A percentile compares a stretch with the other conserved stretches of the same genome.
Conservation (phyloP, 1,284 basidiomycete species). For the Macrocystidia cucumis region DNA sequence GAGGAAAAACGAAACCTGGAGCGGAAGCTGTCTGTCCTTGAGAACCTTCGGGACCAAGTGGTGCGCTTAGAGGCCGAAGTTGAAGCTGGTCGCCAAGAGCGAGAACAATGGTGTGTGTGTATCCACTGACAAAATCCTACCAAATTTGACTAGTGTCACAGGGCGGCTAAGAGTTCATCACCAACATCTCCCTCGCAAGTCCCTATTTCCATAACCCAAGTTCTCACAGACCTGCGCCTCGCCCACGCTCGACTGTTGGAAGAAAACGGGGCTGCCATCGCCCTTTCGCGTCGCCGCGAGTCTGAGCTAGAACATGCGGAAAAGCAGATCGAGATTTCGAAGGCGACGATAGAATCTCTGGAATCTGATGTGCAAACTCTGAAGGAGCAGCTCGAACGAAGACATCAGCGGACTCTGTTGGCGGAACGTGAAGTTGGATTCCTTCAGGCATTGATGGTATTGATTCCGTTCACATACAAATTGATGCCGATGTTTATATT, state of each 20-base stretch:
- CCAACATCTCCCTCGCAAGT: constrained; percentile 32
- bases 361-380: constrained; percentile 28
- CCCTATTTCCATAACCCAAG: constrained; percentile 44
- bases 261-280: constrained; percentile 49
- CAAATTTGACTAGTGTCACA: constrained; percentile 12
- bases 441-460: constrained; percentile 53
- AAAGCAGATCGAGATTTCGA: constrained; percentile 26
- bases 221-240: constrained; percentile 49
- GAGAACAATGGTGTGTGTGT: constrained; percentile 42
- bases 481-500: background rate
- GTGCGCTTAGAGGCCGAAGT: constrained; percentile 56
- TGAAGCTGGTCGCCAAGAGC: constrained; percentile 44
- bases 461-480: constrained; percentile 15
- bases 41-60: constrained; percentile 50
- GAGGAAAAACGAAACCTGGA: constrained; percentile 71
- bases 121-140: background rate
- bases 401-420: constrained; percentile 37
- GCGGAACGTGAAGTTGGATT: constrained; percentile 57
- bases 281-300: constrained; percentile 41
- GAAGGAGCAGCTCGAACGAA: constrained; percentile 34
- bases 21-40: constrained; percentile 40
- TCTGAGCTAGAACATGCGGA: constrained; percentile 36
- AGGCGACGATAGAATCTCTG: constrained; percentile 24
- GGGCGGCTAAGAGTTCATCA: constrained; percentile 29
- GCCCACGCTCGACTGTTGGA: constrained; percentile 55